phyloP scores from a whole-genome alignment of 2,329 filamentous ascomycete species.

The Beauveria pseudobassiana region DNA sequence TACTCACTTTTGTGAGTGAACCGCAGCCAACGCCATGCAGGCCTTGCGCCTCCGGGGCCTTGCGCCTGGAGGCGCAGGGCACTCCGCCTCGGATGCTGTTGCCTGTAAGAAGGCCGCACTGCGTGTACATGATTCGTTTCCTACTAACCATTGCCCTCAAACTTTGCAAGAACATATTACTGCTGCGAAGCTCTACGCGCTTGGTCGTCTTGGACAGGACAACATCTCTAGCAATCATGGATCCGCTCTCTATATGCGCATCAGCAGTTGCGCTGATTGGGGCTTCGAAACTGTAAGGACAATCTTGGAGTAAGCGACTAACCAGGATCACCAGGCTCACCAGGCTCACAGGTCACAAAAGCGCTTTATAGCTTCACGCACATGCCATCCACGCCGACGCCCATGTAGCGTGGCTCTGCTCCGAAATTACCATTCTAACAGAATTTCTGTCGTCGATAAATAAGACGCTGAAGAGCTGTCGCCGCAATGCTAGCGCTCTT shows the following conservation, averaged over 20 bases:
- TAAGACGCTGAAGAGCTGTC: neutral
- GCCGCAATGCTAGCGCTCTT: neutral
- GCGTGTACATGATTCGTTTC: neutral
- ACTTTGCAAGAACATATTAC: neutral
- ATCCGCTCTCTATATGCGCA: conserved; percentile 3
- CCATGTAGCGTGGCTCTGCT: neutral
- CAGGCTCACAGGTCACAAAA: neutral
- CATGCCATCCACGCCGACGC: neutral
- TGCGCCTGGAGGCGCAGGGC: neutral
- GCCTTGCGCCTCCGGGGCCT: neutral
- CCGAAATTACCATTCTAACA: neutral
- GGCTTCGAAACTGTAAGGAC: neutral
- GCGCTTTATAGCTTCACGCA: neutral
- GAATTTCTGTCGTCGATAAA: neutral
- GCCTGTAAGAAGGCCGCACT: neutral
- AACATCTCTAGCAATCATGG: neutral
- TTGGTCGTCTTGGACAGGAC: neutral
- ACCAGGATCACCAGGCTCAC: neutral
- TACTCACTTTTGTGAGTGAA: neutral
- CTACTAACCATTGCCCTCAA: neutral
- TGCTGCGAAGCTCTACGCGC: neutral
- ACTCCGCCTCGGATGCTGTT: neutral
- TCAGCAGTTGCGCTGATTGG: neutral
- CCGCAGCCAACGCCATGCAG: neutral
- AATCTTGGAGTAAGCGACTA: neutral